Percentiles rank a stretch among this genome's conserved stretches.
phyloP scores from a whole-genome alignment of 768 basidiomycete species.

The Coprinellus micaceus region DNA sequence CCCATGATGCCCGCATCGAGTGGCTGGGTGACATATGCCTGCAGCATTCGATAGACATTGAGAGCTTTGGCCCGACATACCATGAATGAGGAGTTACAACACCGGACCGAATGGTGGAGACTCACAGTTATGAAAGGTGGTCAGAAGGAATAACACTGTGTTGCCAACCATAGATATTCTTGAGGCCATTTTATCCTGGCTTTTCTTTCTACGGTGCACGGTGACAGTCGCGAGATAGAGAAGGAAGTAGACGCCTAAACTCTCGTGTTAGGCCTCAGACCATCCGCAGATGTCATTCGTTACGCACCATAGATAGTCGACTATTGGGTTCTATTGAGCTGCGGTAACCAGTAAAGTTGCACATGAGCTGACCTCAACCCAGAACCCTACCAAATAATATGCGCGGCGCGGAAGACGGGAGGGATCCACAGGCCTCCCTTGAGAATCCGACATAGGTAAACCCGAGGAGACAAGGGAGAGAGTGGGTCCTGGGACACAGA shows the following conservation, averaged over 20 bases:
- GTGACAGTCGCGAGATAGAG: background rate
- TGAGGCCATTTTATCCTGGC: background rate
- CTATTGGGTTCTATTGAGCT: background rate
- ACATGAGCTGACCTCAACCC: background rate
- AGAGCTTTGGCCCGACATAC: background rate
- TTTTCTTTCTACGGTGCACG: background rate
- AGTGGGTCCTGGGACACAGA: no score
- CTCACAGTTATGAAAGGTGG: background rate
- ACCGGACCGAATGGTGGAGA: background rate
- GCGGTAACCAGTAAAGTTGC: no score
- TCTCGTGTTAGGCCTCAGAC: background rate
- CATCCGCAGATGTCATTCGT: background rate
- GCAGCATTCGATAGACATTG: background rate
- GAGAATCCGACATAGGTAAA: no score
- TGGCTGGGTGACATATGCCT: background rate
- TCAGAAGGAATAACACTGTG: background rate
- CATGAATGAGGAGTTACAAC: background rate
- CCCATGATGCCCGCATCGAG: background rate
- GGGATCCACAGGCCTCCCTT: no score
- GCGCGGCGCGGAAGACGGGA: no score
- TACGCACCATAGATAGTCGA: background rate
- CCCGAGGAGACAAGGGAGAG: no score
- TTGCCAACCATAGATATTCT: background rate
- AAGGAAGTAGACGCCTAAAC: background rate
- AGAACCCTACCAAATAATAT: background rate